Conservation (phyloP, 345 rosid genomes). For the Triadica sebifera region DNA sequence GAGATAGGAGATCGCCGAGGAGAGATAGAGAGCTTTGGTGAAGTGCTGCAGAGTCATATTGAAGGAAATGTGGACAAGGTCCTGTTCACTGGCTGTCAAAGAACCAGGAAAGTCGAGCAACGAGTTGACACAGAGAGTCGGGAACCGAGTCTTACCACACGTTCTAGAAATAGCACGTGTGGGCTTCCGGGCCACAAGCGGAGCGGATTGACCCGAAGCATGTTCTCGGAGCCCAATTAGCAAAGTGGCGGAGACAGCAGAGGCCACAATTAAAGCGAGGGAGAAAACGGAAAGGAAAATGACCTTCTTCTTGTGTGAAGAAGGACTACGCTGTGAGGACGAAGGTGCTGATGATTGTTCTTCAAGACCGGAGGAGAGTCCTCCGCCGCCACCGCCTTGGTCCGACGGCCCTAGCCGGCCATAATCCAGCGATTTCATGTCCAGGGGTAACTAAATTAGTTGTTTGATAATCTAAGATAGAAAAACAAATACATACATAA, state of each 20-base stretch:
- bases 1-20: constrained; percentile 48
- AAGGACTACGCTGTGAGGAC: background rate
- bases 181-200: constrained; percentile 43
- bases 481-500: background rate
- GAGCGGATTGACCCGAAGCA: constrained; percentile 5
- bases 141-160: constrained; percentile 66
- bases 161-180: constrained; percentile 67
- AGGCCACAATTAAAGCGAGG: constrained; percentile 48
- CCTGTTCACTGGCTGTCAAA: constrained; percentile 48
- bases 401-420: constrained; percentile 35
- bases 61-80: constrained; percentile 87
- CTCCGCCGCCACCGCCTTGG: no score
- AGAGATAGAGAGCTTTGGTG: constrained; percentile 62
- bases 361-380: background rate
- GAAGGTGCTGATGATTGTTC: constrained; percentile 10
- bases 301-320: constrained; percentile 37
- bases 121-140: constrained; percentile 61
- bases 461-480: background rate
- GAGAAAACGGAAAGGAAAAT: constrained; percentile 45
- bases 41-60: constrained; percentile 90
- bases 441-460: background rate
- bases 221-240: constrained; percentile 37
- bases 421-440: constrained; percentile 3
- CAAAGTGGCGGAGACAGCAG: constrained; percentile 50
- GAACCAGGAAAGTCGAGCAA: constrained; percentile 71